These are phyloP conservation scores for Beauveria brongniartii DNA, from an alignment of 2,329 filamentous ascomycete genomes.

Conservation along the genomic window DNA sequence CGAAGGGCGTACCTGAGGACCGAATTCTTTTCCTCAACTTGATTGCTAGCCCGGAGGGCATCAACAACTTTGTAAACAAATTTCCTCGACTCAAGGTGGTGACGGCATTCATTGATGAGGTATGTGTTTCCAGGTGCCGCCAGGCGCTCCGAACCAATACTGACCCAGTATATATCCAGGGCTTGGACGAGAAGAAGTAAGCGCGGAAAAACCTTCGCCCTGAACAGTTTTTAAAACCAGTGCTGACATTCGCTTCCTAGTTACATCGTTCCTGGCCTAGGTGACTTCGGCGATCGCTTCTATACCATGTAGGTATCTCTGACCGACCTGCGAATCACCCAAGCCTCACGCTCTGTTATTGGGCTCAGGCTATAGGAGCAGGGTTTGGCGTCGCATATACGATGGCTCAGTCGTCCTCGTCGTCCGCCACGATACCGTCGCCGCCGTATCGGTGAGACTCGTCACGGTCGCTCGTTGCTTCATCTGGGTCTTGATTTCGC, in stretches of 20 bases:
- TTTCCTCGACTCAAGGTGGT: constrained; percentile 88
- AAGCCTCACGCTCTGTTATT: not conserved
- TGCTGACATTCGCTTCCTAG: constrained; percentile 36
- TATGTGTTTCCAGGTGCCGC: constrained; percentile 21
- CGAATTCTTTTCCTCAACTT: constrained; percentile 94
- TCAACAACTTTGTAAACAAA: constrained; percentile 78
- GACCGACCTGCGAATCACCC: not conserved
- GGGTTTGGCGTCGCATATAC: not conserved
- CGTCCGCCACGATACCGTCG: constrained; percentile 44
- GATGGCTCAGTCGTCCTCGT: constrained; percentile 45
- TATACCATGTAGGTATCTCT: constrained; percentile 64
- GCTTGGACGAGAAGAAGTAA: constrained; percentile 96
- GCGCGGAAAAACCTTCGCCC: constrained; percentile 23
- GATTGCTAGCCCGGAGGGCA: constrained; percentile 92
- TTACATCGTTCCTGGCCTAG: constrained; percentile 89
- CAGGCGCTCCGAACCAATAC: not conserved
- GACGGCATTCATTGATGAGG: constrained; percentile 88
- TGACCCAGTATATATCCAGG: constrained; percentile 34
- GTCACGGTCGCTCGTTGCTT: constrained; percentile 34
- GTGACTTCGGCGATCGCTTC: constrained; percentile 92
- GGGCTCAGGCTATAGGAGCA: not conserved
- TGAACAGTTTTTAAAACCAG: not conserved
- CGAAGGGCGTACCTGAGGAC: constrained; percentile 86
- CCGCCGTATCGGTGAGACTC: constrained; percentile 45
- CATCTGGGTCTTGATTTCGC: constrained; percentile 17